A percentile compares a stretch with the other conserved stretches of the same genome.
These are phyloP conservation scores for Backusella macrospora DNA, from an alignment of 192 early-diverging fungal genomes.

Conservation along the genomic window DNA sequence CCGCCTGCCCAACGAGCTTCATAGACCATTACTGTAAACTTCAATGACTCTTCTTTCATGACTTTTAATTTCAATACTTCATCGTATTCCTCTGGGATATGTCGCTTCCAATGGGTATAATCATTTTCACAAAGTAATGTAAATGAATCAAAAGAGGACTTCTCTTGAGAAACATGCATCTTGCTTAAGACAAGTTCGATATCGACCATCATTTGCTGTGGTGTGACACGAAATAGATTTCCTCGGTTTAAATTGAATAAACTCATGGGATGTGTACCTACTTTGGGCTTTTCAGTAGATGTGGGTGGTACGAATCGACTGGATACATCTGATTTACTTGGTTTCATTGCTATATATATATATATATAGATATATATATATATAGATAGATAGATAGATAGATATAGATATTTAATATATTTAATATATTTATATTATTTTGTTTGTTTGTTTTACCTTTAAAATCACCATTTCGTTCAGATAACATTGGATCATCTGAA, in stretches of 20 bases:
- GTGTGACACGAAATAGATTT: slow-evolving; percentile 21
- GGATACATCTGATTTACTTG: slow-evolving; percentile 12
- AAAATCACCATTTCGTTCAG: neutral
- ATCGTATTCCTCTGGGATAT: too few species aligned
- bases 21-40: slow-evolving; percentile 27
- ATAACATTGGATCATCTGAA: slow-evolving; percentile 9
- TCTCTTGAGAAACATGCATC: neutral
- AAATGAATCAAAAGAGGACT: neutral
- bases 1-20: slow-evolving; percentile 32
- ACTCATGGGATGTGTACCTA: slow-evolving; percentile 8
- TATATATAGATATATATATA: neutral
- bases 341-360: neutral
- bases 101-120: neutral
- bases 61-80: too few species aligned
- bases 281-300: neutral
- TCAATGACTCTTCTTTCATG: neutral
- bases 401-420: too few species aligned
- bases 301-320: neutral
- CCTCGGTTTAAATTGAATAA: slow-evolving; percentile 26
- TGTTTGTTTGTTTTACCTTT: too few species aligned
- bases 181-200: neutral
- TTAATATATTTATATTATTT: too few species aligned
- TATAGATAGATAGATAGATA: too few species aligned
- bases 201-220: slow-evolving; percentile 16
- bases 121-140: neutral